Base-by-base conservation (phyloP, 1,284 basidiomycete species). In the Boletus albobrunnescens region DNA sequence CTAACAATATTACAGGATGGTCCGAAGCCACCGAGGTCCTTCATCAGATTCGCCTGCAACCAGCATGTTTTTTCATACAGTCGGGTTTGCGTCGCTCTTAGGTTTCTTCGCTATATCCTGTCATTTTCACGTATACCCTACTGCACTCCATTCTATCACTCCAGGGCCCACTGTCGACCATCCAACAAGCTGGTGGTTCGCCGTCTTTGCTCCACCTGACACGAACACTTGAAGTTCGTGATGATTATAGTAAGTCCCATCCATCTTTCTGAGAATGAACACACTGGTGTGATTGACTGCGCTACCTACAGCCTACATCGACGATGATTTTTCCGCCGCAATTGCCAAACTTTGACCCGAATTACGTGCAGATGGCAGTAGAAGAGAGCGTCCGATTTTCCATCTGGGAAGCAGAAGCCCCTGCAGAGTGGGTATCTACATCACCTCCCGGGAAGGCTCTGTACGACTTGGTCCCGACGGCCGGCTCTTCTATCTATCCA, bases 311-410 rank as follows among this genome's bases (percentile, higher is more conserved):
- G 41, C 41, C 12, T 42, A 42, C 14, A 31, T 35, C 12, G 31
- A 42, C 23, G 41, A 42, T 33, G 41, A 42, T n/a, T 20, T 42
- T 33, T 23, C 41, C 35, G 1, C 14, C 27, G 11, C 33, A 8
- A 36, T 13, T 44, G 8, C 33, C 9, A 17, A 16, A 24, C 16
- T 42, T 33, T 11, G 23, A 42, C 12, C 41, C 41, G 5, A 23
- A 35, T 13, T 16, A 36, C 35, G 35, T 36, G 19, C 33, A 23
- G 33, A 28, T 44, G 20, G 19, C n/a, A 23, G 42, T 36, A 6
- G 42, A 44, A 44, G 42, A 41, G 19, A 42, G 41, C 10, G 41
- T 42, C 12, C 23, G 41, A 26, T 42, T 26, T 26, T 42, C 41
- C 16, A 12, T 26, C 11, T 14, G 31, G 31, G 31, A 26, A 14